These are phyloP conservation scores for Solanum pimpinellifolium DNA, from an alignment of 257 asterid species.

Conservation along the genomic window DNA sequence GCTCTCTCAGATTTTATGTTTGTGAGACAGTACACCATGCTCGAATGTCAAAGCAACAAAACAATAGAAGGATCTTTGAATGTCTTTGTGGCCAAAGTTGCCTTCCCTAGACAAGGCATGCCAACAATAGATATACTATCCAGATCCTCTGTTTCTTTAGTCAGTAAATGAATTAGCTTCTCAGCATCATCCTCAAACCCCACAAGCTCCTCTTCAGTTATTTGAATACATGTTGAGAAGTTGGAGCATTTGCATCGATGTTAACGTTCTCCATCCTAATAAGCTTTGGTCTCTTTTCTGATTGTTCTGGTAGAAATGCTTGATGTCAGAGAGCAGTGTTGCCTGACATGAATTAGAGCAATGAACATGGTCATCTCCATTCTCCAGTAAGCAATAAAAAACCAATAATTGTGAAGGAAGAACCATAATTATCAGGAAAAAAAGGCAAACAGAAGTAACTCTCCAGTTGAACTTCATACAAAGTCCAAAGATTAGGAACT, in stretches of 20 bases:
- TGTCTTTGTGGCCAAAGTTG: background rate
- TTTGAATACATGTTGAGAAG: background rate
- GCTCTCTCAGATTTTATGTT: background rate
- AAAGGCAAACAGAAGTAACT: background rate
- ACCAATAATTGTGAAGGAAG: background rate
- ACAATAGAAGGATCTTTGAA: background rate
- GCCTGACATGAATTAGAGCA: background rate
- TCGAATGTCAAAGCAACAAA: background rate
- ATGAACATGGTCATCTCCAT: background rate
- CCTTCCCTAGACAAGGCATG: background rate
- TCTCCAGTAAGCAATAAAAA: background rate
- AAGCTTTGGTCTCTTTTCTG: background rate
- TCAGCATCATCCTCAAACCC: background rate
- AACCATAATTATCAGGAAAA: background rate
- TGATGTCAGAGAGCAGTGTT: background rate
- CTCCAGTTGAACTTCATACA: background rate
- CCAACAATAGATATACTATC: background rate
- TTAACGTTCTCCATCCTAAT: background rate
- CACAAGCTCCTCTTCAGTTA: background rate
- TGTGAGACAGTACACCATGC: background rate
- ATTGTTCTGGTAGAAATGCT: background rate
- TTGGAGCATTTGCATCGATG: background rate
- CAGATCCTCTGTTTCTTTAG: background rate
- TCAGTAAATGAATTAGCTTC: background rate
- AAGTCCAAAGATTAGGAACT: background rate